phyloP scores from a whole-genome alignment of 192 early-diverging fungal genomes.

The Backusella tuberculispora region DNA sequence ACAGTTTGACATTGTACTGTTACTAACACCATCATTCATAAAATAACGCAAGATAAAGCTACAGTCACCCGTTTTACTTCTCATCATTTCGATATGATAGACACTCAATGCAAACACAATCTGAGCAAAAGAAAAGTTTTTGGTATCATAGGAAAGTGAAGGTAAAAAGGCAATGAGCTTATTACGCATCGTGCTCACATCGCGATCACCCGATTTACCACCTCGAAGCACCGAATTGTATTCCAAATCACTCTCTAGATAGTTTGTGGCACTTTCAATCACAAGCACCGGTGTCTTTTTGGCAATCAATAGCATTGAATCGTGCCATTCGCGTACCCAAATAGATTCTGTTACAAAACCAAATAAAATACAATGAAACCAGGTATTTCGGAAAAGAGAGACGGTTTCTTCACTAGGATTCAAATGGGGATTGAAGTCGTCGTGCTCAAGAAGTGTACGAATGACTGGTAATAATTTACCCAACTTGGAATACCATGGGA shows the following conservation, averaged over 20 bases:
- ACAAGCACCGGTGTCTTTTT: constrained; percentile 83
- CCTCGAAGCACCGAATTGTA: constrained; percentile 81
- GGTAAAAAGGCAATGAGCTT: constrained; percentile 61
- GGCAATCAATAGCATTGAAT: constrained; percentile 71
- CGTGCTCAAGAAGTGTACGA: constrained; percentile 58
- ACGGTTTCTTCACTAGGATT: constrained; percentile 63
- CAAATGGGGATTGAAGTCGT: constrained; percentile 59
- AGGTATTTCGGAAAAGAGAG: constrained; percentile 81
- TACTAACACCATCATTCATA: constrained; percentile 80
- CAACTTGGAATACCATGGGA: constrained; percentile 47
- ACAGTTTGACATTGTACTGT: constrained; percentile 68
- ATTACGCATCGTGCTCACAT: constrained; percentile 57
- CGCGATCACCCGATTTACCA: constrained; percentile 42
- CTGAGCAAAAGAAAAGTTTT: constrained; percentile 68
- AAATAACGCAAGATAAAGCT: constrained; percentile 81
- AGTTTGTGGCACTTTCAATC: constrained; percentile 67
- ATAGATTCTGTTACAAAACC: constrained; percentile 71
- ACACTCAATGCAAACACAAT: constrained; percentile 84
- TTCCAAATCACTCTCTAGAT: constrained; percentile 85
- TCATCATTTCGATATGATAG: constrained; percentile 80
- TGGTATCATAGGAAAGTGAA: constrained; percentile 51
- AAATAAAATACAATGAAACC: constrained; percentile 85
- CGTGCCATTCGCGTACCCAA: constrained; percentile 78
- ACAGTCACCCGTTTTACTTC: constrained; percentile 68
- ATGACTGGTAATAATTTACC: constrained; percentile 67